Evolutionary conservation across 306 rosid genomes (phyloP).

Genomic region (Medicago ruthenica): DNA sequence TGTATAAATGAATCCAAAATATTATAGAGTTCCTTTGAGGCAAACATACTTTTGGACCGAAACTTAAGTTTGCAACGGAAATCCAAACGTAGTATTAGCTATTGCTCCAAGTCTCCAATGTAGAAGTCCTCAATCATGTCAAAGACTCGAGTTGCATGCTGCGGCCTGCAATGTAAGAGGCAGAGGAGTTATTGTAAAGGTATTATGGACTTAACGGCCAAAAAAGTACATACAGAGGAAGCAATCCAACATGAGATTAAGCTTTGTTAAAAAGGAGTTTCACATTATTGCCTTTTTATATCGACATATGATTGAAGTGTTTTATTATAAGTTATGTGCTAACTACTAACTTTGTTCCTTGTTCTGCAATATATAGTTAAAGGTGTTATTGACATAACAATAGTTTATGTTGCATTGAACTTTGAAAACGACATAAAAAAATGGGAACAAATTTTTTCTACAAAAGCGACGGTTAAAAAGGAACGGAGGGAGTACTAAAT

Average conservation of each 20-base stretch:
- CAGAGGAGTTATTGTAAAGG: background rate
- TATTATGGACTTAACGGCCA: background rate
- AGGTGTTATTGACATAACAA: no score
- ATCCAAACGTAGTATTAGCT: background rate
- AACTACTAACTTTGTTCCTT: background rate
- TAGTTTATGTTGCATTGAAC: no score
- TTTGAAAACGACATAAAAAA: no score
- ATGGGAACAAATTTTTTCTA: no score
- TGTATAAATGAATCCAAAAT: background rate
- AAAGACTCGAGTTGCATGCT: slow-evolving; percentile 88
- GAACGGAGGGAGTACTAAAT: no score
- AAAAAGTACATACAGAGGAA: slow-evolving; percentile 23
- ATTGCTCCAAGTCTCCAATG: slow-evolving; percentile 71
- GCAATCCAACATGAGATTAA: slow-evolving; percentile 9
- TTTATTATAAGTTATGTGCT: background rate
- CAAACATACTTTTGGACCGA: background rate
- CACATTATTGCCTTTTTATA: background rate
- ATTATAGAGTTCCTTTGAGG: background rate
- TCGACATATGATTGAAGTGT: no score
- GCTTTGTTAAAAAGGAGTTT: background rate
- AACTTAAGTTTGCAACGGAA: slow-evolving; percentile 8
- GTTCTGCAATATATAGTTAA: no score
- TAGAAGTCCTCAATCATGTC: slow-evolving; percentile 91
- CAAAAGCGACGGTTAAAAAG: no score
- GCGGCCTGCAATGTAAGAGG: slow-evolving; percentile 68